These are phyloP conservation scores for Sphagnum magellanicum DNA, from an alignment of 228 moss, liverwort and hornwort species.

Conservation along the genomic window DNA sequence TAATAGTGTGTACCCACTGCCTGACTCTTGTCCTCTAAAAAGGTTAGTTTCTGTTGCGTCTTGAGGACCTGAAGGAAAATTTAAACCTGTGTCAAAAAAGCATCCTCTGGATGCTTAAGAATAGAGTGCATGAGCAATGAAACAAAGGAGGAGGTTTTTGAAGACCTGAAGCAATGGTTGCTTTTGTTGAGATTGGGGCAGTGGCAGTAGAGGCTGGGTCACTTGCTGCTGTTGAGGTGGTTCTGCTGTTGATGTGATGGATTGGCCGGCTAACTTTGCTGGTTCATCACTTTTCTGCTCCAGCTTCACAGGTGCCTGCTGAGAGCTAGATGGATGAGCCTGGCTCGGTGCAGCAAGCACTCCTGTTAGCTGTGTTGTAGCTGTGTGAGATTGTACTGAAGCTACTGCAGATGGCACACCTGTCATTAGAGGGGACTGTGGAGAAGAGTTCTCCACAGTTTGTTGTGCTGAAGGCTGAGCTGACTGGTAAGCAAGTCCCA, in stretches of 20 bases:
- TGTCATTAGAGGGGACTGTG: slow-evolving; percentile 12
- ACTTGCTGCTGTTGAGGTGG: slow-evolving; percentile 62
- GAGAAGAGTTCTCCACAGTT: slow-evolving; percentile 26
- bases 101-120: neutral
- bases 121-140: neutral
- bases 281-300: slow-evolving; percentile 57
- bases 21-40: slow-evolving; percentile 1
- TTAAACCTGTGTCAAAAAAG: neutral
- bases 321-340: slow-evolving; percentile 15
- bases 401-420: slow-evolving; percentile 22
- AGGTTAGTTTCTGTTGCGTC: no score
- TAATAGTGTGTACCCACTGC: neutral
- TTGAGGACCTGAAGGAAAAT: no score
- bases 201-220: slow-evolving; percentile 12
- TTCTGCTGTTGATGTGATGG: slow-evolving; percentile 27
- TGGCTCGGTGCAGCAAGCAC: slow-evolving; percentile 23
- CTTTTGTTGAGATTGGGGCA: slow-evolving; percentile 50
- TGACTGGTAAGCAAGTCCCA: slow-evolving; percentile 30
- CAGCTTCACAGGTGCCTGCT: slow-evolving; percentile 33
- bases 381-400: slow-evolving; percentile 31
- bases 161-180: slow-evolving; percentile 38
- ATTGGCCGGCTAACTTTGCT: slow-evolving; percentile 26
- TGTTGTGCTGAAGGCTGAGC: slow-evolving; percentile 37
- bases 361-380: slow-evolving; percentile 33
- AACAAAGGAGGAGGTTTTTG: neutral